A percentile compares a stretch with the other conserved stretches of the same genome.
Evolutionary conservation across 179 eudicot species (phyloP).

Genomic region (Corrigiola litoralis): DNA sequence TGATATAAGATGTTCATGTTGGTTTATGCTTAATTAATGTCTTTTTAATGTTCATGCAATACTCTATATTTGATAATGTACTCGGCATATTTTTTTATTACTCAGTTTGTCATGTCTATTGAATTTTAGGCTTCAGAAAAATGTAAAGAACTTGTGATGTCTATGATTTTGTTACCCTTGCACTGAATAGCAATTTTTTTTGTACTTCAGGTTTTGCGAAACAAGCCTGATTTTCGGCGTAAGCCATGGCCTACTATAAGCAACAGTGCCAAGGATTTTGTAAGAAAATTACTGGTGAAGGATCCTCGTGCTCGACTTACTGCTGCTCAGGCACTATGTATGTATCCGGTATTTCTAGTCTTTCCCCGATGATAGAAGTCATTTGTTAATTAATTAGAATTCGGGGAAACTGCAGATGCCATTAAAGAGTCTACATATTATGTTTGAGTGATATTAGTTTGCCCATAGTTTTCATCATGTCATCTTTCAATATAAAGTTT

Average conservation of each 20-base stretch:
- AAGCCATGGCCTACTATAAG: constrained; percentile 93
- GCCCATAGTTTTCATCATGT: background rate
- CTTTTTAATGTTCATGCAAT: too few species aligned
- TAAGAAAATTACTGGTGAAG: constrained; percentile 76
- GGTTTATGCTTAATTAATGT: too few species aligned
- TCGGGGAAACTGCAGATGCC: background rate
- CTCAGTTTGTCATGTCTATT: too few species aligned
- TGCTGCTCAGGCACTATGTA: constrained; percentile 97
- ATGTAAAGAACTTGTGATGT: background rate
- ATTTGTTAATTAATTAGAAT: background rate
- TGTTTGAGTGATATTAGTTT: background rate
- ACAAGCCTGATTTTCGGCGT: constrained; percentile 95
- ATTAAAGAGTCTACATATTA: background rate
- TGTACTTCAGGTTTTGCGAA: constrained; percentile 64
- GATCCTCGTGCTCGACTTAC: constrained; percentile 95
- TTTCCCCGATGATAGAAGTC: constrained; percentile 2
- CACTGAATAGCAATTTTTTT: background rate
- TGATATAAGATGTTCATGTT: too few species aligned
- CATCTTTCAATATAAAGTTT: background rate
- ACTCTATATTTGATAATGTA: too few species aligned
- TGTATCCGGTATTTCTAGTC: constrained; percentile 23
- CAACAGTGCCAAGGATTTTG: constrained; percentile 87
- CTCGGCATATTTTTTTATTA: too few species aligned
- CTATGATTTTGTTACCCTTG: background rate
- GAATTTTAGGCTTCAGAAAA: too few species aligned